Base-by-base conservation (phyloP, 129 eudicot species). In the Mikania micrantha region DNA sequence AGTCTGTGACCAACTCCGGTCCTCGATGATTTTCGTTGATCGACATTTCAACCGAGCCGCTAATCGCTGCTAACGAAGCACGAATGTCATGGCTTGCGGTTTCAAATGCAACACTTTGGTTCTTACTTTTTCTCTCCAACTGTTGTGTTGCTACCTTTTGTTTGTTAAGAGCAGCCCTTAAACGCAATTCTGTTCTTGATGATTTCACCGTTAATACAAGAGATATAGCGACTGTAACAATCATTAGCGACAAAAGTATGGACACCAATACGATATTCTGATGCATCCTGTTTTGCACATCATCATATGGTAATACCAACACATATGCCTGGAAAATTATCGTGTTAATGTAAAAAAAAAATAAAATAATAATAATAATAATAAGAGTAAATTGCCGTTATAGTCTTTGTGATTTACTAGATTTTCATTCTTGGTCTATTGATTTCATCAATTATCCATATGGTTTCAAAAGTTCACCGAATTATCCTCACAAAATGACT, bases 31-130 rank as follows among this genome's bases (percentile, higher is more conserved):
- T 79, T 54, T 73, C 74, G 16, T 35, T 67, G 64, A 25, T 62
- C 22, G 50, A 75, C 79, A 65, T 77, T 40, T 91, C 94, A 25
- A 91, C 60, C 64, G 82, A 36, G 16, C 87, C 88, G 22, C 60
- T 67, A 27, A 91, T 77, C 13, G 88, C 92, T 59, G 88, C 88
- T 39, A 91, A 57, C 16, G 79, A 73, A 53, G 84, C 85, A 15
- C 97, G 92, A 1, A 87, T 75, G 15, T 91, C 95, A 59, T 91
- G 97, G 81, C 90, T 85, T 20, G 90, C 94, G 2, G 62, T 77
- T 16, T 83, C 91, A 68, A 83, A 85, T 7, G 88, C 90, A n/a
- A 71, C 69, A 73, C 83, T 85, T 57, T 76, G 86, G 17, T 78
- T 81, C 79, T 67, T 83, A 67, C 85, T 76, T 53, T 83, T 85